phyloP scores from a whole-genome alignment of 2,329 filamentous ascomycete species.

The Cryphonectria nitschkei region DNA sequence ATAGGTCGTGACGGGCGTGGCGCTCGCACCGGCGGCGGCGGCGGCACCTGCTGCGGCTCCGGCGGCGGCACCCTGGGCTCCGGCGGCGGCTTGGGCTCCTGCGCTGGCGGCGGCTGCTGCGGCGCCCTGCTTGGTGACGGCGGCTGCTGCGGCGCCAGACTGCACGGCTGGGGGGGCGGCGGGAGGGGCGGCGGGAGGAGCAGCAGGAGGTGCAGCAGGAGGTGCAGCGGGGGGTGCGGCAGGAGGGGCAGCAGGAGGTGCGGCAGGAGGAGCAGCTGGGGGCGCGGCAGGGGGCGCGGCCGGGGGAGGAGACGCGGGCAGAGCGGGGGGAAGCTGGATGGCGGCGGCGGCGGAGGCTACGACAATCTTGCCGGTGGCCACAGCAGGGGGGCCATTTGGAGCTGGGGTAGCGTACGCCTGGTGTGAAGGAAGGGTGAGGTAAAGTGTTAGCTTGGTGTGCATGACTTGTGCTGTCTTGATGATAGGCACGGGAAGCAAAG shows the following conservation, averaged over 20 bases:
- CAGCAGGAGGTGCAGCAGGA: too few species aligned
- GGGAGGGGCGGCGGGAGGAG: background rate
- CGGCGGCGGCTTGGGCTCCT: background rate
- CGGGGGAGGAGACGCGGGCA: background rate
- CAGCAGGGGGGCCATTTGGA: background rate
- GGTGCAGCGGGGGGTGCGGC: too few species aligned
- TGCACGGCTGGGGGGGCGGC: background rate
- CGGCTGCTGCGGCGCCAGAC: background rate
- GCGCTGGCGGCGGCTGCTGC: background rate
- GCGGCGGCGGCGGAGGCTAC: background rate
- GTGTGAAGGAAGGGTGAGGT: background rate
- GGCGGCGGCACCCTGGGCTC: background rate
- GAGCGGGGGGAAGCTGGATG: background rate
- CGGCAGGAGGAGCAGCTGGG: too few species aligned
- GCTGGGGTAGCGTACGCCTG: background rate
- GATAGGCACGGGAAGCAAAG: background rate
- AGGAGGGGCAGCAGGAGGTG: too few species aligned
- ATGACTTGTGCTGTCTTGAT: background rate
- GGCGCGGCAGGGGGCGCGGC: background rate
- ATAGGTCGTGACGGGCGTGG: slow-evolving; percentile 1
- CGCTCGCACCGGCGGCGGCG: background rate
- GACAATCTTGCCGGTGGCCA: slow-evolving; percentile 1
- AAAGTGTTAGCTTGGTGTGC: background rate
- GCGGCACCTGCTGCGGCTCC: background rate
- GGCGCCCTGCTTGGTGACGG: background rate